Evolutionary conservation across 495 filamentous ascomycete genomes (phyloP), one percentile per base, ranked within the genome.

Genomic region (Aspergillus ostianus): DNA sequence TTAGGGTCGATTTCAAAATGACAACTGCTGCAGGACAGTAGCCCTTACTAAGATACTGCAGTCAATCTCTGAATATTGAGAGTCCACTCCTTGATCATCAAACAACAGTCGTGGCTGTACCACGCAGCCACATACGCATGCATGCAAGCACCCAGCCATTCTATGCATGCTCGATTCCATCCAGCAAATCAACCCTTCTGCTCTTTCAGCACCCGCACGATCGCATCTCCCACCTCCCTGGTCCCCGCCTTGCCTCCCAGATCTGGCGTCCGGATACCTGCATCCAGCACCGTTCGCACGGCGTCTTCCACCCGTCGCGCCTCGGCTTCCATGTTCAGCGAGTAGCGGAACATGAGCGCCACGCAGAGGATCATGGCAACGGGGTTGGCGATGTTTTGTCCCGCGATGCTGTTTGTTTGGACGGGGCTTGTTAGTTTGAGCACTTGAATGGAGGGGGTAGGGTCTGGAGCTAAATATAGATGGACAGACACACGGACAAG

Each of bases 331-430:
- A 90, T 84, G 62, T 85, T 84, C 47, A 97, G 80, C 4, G 90
- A 95, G 76, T 97, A 97, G 59, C 87, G 86, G 64, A 96, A 84
- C 90, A 97, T 90, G 88, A 96, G 90, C 60, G 90, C 91, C 21
- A 93, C 86, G 5, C 89, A 93, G 8, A 96, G 84, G 57, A 96
- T 90, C 65, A 90, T 90, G 23, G 90, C 92, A 30, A 90, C 76
- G 7, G 89, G 89, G 71, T 92, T 92, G 3, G 73, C 74, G 30
- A 76, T 69, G 27, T 77, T 73, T 54, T 68, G 58, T 10, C 73
- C 73, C 10, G 74, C 73, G 48, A 77, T 77, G 36, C 36, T 41
- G 36, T 41, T 41, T 26, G 23, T 26, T 41, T 12, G 70, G 71
- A 52, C 20, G 23, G 15, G 17, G 17, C 5, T 20, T 9, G 8